A percentile compares a stretch with the other conserved stretches of the same genome.
phyloP scores from a whole-genome alignment of 768 basidiomycete genomes.

The Hydnum rufescens region DNA sequence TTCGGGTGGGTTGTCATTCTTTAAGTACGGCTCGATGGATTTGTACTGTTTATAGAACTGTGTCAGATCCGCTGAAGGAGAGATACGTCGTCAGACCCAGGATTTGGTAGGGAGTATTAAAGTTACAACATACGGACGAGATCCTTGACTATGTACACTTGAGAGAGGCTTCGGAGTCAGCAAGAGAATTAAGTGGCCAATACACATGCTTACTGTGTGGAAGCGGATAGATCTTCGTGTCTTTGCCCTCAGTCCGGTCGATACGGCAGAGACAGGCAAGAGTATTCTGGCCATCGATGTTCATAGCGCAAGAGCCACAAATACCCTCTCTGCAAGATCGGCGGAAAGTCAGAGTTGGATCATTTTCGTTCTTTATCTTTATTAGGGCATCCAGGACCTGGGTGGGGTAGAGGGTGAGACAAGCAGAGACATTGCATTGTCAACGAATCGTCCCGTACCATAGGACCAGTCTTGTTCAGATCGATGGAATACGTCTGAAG shows the following conservation, averaged over 20 bases:
- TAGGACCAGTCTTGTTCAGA: slow-evolving; percentile 86
- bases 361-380: slow-evolving; percentile 98
- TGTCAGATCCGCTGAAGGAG: slow-evolving; percentile 39
- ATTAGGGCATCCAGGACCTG: slow-evolving; percentile 81
- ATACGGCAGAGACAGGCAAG: slow-evolving; percentile 94
- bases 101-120: slow-evolving; percentile 11
- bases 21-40: slow-evolving; percentile 90
- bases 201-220: slow-evolving; percentile 54
- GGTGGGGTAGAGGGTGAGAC: neutral
- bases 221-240: slow-evolving; percentile 86
- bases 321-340: slow-evolving; percentile 88
- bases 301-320: slow-evolving; percentile 98
- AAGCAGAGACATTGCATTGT: slow-evolving; percentile 10
- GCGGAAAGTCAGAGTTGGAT: slow-evolving; percentile 92
- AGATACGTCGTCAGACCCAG: neutral
- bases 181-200: slow-evolving; percentile 2
- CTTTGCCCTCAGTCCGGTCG: slow-evolving; percentile 49
- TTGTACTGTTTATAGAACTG: slow-evolving; percentile 99
- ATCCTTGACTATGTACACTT: slow-evolving; percentile 99
- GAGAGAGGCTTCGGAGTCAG: neutral
- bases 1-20: slow-evolving; percentile 80
- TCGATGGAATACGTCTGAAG: slow-evolving; percentile 85
- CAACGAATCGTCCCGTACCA: slow-evolving; percentile 47
- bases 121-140: slow-evolving; percentile 46
- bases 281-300: slow-evolving; percentile 95